These are phyloP conservation scores for Rutstroemia sp. DNA, from an alignment of 2,329 filamentous ascomycete species.

Conservation along the genomic window DNA sequence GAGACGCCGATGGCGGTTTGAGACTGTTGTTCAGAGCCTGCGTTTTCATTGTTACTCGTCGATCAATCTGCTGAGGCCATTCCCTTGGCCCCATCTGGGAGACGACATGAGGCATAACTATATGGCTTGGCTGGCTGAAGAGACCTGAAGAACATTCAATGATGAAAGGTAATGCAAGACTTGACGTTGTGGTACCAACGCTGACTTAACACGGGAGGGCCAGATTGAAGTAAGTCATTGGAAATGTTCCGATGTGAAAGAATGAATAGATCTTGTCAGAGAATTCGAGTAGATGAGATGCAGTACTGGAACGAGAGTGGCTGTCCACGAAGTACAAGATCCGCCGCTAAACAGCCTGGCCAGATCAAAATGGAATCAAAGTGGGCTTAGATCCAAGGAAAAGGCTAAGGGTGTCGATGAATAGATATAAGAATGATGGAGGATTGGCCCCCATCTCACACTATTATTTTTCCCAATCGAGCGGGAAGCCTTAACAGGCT, in stretches of 20 bases:
- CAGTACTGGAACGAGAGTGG: neutral
- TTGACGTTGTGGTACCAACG: neutral
- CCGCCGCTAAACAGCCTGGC: neutral
- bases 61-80: neutral
- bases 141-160: neutral
- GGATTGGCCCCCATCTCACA: conserved; percentile 9
- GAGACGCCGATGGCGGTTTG: neutral
- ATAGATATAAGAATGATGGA: conserved; percentile 7
- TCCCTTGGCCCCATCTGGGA: conserved; percentile 5
- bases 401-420: neutral
- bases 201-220: neutral
- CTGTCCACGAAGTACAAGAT: neutral
- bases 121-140: neutral
- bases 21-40: neutral
- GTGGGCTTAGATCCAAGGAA: neutral
- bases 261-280: neutral
- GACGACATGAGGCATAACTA: conserved; percentile 6
- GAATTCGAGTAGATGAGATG: neutral
- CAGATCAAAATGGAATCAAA: neutral
- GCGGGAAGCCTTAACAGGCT: conserved; percentile 1
- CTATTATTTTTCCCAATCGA: neutral
- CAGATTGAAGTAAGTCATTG: neutral
- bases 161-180: neutral
- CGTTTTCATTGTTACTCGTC: neutral
- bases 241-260: neutral